phyloP scores from a whole-genome alignment of 768 basidiomycete species.

The Chlorophyllum brunneum region DNA sequence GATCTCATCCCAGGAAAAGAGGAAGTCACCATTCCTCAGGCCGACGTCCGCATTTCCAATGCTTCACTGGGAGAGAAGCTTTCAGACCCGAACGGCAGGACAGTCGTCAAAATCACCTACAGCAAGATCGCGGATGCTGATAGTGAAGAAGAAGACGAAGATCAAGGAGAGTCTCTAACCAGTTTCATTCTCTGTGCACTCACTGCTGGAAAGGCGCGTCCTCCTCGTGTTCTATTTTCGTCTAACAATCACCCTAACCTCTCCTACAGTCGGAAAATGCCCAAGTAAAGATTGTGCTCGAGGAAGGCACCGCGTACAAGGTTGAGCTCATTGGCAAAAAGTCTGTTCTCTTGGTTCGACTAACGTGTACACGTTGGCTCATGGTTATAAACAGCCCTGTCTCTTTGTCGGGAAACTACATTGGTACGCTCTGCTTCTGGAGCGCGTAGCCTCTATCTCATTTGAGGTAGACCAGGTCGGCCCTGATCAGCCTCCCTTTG shows the following conservation, averaged over 20 bases:
- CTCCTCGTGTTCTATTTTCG: background rate
- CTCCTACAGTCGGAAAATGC: conserved; percentile 69
- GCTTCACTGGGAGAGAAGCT: conserved; percentile 75
- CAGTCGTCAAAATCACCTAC: conserved; percentile 67
- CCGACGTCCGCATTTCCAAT: conserved; percentile 79
- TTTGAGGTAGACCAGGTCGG: conserved; percentile 46
- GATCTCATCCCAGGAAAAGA: conserved; percentile 55
- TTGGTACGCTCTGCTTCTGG: conserved; percentile 43
- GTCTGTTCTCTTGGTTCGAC: conserved; percentile 31
- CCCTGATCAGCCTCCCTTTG: conserved; percentile 45
- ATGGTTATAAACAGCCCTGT: conserved; percentile 44
- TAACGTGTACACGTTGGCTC: conserved; percentile 11
- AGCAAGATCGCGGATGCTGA: conserved; percentile 30
- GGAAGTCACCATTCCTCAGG: conserved; percentile 53
- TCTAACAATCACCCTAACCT: conserved; percentile 6
- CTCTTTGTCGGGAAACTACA: conserved; percentile 82
- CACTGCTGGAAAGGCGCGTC: conserved; percentile 72
- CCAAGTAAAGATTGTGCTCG: conserved; percentile 64
- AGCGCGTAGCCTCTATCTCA: background rate
- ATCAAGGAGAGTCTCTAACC: conserved; percentile 28
- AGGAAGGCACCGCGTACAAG: conserved; percentile 58
- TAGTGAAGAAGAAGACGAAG: conserved; percentile 42
- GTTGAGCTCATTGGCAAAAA: conserved; percentile 82
- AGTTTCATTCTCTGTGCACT: conserved; percentile 73
- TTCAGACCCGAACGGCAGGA: conserved; percentile 53